Evolutionary conservation across 352 stramenopile genomes (phyloP), one percentile per base, ranked within the genome.

Genomic region (Phytopythium cucurbitacearum): DNA sequence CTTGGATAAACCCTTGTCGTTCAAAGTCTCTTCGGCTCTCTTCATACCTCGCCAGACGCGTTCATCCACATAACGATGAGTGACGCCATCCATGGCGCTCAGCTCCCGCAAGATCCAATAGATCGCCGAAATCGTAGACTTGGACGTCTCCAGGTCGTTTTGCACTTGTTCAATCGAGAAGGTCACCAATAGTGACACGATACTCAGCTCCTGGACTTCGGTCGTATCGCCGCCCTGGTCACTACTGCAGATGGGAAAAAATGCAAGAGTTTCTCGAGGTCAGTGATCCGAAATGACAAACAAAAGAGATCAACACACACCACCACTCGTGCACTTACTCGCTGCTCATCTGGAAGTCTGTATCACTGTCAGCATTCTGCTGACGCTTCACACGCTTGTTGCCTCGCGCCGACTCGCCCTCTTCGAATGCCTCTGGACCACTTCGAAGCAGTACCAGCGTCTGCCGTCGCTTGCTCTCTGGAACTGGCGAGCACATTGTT

Each of bases 61-160:
- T 12, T 75, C 60, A 58, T 89, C 66, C 5, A 91, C 57, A 28
- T 75, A 91, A 10, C 53, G 43, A 33, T 86, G 51, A 15, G 89
- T 76, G 28, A 68, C 55, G 6, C 53, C 34, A 48, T 92, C 80
- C 33, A 89, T 55, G 11, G 54, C 64, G 28, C 76, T 65, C 12
- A 93, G 56, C 44, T 87, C 74, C 12, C 80, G 82, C 15, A 94
- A 48, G 28, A 94, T 84, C 82, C 82, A 92, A 43, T 92, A 91
- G 34, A 92, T 85, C 0, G 76, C 73, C 4, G 82, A 87, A 35
- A 91, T 80, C 1, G 77, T 91, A 10, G 73, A 87, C 56, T 92
- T 92, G 10, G 76, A 85, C 0, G 76, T 87, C 40, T 89, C 79
- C 11, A 91, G 87, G 34, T 89, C 78, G 54, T 86, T 71, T 37